Percentiles rank a stretch among this genome's conserved stretches.
Conservation (phyloP, 208 protist species). For the Porcisia deanei region DNA sequence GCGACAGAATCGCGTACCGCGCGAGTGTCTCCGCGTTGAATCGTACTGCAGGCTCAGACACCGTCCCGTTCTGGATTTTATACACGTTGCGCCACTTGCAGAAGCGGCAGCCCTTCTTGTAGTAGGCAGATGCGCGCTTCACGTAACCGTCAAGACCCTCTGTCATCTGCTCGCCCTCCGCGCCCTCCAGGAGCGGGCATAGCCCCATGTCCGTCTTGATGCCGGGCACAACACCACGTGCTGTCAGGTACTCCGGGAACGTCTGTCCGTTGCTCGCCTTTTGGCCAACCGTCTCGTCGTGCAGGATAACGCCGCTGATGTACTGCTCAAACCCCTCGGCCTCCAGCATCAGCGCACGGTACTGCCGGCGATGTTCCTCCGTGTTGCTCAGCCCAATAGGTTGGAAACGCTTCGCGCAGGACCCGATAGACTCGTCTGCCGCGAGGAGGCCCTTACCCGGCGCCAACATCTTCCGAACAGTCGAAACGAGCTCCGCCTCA, state of each 20-base stretch:
- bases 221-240: slow-evolving; percentile 91
- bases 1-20: slow-evolving; percentile 97
- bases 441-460: slow-evolving; percentile 97
- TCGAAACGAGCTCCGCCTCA: slow-evolving; percentile 73
- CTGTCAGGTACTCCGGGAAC: slow-evolving; percentile 88
- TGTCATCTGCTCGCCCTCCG: slow-evolving; percentile 93
- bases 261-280: slow-evolving; percentile 84
- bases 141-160: slow-evolving; percentile 96
- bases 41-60: slow-evolving; percentile 58
- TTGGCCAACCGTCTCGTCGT: slow-evolving; percentile 97
- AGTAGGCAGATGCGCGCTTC: slow-evolving; percentile 92
- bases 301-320: slow-evolving; percentile 97
- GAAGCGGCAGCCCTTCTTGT: slow-evolving; percentile 96
- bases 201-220: slow-evolving; percentile 97
- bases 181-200: slow-evolving; percentile 77
- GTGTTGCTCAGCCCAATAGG: slow-evolving; percentile 95
- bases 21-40: slow-evolving; percentile 96
- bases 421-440: slow-evolving; percentile 94
- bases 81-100: slow-evolving; percentile 98
- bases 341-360: slow-evolving; percentile 90
- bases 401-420: slow-evolving; percentile 94
- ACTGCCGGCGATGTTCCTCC: slow-evolving; percentile 93
- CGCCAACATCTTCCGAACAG: slow-evolving; percentile 65
- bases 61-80: slow-evolving; percentile 86
- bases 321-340: slow-evolving; percentile 87